phyloP scores from a whole-genome alignment of 2,329 filamentous ascomycete genomes.

The Pseudophaeomoniella oleicola region DNA sequence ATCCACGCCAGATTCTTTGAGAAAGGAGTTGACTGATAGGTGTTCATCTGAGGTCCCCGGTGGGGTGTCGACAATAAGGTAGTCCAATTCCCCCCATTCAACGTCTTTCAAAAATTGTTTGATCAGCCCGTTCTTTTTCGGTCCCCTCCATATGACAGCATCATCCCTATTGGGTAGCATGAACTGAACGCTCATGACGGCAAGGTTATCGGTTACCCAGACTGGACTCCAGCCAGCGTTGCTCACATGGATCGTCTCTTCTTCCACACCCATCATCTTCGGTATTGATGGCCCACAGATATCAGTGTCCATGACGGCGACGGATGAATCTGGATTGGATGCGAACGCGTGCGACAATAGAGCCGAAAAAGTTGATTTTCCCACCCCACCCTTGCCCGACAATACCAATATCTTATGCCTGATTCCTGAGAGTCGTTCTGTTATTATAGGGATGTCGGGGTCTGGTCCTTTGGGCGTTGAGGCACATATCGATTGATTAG shows the following conservation, averaged over 20 bases:
- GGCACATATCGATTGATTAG: slow-evolving; percentile 90
- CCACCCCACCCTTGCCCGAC: slow-evolving; percentile 89
- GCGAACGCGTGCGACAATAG: slow-evolving; percentile 84
- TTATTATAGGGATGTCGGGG: slow-evolving; percentile 81
- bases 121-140: slow-evolving; percentile 97
- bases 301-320: slow-evolving; percentile 96
- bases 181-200: slow-evolving; percentile 96
- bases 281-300: slow-evolving; percentile 93
- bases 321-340: slow-evolving; percentile 58
- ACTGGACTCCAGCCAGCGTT: slow-evolving; percentile 85
- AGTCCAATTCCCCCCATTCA: slow-evolving; percentile 92
- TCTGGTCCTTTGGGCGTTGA: slow-evolving; percentile 90
- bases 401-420: slow-evolving; percentile 87
- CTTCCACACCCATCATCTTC: slow-evolving; percentile 97
- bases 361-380: slow-evolving; percentile 86
- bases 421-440: slow-evolving; percentile 64
- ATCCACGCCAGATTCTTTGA: slow-evolving; percentile 84
- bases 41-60: slow-evolving; percentile 94
- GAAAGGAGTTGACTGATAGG: slow-evolving; percentile 77
- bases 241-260: slow-evolving; percentile 84
- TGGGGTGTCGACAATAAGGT: slow-evolving; percentile 84
- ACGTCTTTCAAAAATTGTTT: slow-evolving; percentile 98
- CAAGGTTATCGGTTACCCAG: slow-evolving; percentile 87
- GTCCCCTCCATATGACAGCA: slow-evolving; percentile 91
- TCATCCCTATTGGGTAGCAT: slow-evolving; percentile 91